Conservation (phyloP, 176 grass and related monocot species). For the Cenchrus fungigraminus region DNA sequence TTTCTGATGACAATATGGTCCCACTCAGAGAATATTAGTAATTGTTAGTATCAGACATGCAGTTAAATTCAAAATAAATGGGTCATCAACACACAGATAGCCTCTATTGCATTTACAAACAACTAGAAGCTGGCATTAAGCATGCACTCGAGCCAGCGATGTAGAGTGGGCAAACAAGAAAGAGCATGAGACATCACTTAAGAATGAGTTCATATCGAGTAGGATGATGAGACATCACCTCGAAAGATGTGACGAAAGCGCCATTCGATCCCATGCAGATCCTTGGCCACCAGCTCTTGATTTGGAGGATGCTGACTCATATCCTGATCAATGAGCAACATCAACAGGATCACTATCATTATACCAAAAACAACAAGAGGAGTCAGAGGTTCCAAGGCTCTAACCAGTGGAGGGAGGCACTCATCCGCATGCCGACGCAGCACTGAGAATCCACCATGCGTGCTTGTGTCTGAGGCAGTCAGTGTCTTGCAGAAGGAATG, state of each 20-base stretch:
- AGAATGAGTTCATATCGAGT: conserved; percentile 11
- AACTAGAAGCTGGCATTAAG: conserved; percentile 3
- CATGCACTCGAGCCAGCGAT: neutral
- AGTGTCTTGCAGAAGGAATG: conserved; percentile 96
- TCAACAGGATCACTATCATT: conserved; percentile 28
- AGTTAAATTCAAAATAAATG: conserved; percentile 25
- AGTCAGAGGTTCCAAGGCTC: conserved; percentile 24
- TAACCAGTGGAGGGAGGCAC: conserved; percentile 86
- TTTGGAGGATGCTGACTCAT: conserved; percentile 86
- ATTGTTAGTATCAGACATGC: neutral
- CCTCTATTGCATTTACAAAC: conserved; percentile 1
- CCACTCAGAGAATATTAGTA: conserved; percentile 7
- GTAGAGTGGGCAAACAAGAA: conserved; percentile 6
- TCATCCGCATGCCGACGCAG: conserved; percentile 85
- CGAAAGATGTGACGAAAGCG: conserved; percentile 95
- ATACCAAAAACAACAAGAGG: neutral
- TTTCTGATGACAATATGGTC: neutral
- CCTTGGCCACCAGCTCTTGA: conserved; percentile 86
- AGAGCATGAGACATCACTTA: neutral
- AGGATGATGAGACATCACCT: conserved; percentile 50
- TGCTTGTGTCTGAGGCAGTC: conserved; percentile 93
- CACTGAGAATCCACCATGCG: conserved; percentile 92
- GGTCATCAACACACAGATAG: neutral
- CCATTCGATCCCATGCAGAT: conserved; percentile 85
- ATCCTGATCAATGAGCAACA: conserved; percentile 60